phyloP scores from a whole-genome alignment of 108 stramenopile species.

The Nitzschia sp. region DNA sequence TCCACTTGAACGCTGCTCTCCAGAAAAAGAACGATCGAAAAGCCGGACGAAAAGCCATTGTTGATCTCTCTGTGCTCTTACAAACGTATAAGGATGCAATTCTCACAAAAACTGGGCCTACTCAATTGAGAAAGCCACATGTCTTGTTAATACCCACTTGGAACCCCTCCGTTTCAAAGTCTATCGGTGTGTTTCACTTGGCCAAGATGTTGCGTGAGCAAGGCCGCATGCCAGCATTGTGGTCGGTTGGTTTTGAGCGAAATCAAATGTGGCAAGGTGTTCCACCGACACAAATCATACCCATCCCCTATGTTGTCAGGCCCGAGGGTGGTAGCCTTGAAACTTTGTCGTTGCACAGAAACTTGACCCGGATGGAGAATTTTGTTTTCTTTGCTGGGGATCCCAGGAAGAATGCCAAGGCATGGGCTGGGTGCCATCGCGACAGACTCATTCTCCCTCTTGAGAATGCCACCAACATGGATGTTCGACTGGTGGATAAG shows the following conservation, averaged over 20 bases:
- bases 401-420: slow-evolving; percentile 25
- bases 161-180: slow-evolving; percentile 31
- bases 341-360: not conserved
- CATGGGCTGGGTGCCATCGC: slow-evolving; percentile 46
- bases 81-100: not conserved
- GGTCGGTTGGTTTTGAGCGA: slow-evolving; percentile 51
- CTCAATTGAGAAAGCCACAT: slow-evolving; percentile 25
- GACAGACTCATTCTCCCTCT: slow-evolving; percentile 10
- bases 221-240: slow-evolving; percentile 13
- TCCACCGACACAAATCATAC: slow-evolving; percentile 22
- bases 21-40: not conserved
- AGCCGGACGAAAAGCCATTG: not conserved
- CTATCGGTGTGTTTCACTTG: slow-evolving; percentile 26
- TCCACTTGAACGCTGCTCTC: slow-evolving; percentile 15
- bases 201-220: slow-evolving; percentile 8
- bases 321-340: not conserved
- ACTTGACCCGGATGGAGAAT: slow-evolving; percentile 5
- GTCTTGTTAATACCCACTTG: slow-evolving; percentile 37
- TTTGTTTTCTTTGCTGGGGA: slow-evolving; percentile 47
- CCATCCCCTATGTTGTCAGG: slow-evolving; percentile 48
- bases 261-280: slow-evolving; percentile 39
- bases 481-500: slow-evolving; percentile 30
- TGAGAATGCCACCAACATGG: slow-evolving; percentile 11
- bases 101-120: not conserved
- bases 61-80: slow-evolving; percentile 2